A percentile compares a stretch with the other conserved stretches of the same genome.
phyloP scores from a whole-genome alignment of 75 land plant genomes.

The Pinus albicaulis region DNA sequence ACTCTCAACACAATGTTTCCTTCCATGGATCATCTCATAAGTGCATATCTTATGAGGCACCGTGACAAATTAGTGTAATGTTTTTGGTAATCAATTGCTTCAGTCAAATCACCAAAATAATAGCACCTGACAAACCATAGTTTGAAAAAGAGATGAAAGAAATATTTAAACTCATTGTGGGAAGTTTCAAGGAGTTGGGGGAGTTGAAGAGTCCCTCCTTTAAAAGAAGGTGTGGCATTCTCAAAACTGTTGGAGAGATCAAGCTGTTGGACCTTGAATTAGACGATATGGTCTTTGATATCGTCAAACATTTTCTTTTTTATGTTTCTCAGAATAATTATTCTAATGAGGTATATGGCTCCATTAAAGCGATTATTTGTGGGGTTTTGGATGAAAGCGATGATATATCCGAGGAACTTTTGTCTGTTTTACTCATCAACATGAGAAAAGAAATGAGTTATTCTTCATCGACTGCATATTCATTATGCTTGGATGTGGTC shows the following conservation, averaged over 20 bases:
- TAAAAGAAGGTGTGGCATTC: constrained; percentile 2
- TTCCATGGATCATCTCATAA: too few relatives aligned
- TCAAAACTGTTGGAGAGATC: constrained; percentile 7
- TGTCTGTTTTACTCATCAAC: constrained; percentile 20
- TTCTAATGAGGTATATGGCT: constrained; percentile 15
- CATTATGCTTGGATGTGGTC: too few relatives aligned
- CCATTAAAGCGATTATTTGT: constrained; percentile 27
- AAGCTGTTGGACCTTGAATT: constrained; percentile 17
- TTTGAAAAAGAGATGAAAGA: too few relatives aligned
- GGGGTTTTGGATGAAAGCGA: constrained; percentile 28
- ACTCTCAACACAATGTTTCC: too few relatives aligned
- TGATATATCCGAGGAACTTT: constrained; percentile 21
- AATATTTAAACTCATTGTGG: constrained; percentile 9
- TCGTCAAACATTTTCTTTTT: constrained; percentile 14
- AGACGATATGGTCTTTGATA: constrained; percentile 8
- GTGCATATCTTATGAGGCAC: too few relatives aligned
- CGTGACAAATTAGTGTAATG: too few relatives aligned
- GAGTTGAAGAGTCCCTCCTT: constrained; percentile 8
- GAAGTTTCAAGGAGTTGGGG: constrained; percentile 10
- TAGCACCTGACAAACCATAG: too few relatives aligned
- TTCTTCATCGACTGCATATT: too few relatives aligned
- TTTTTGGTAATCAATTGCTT: too few relatives aligned
- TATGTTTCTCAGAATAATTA: background rate
- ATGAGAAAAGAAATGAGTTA: background rate
- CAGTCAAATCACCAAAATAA: too few relatives aligned